These are phyloP conservation scores for Dothistroma pini DNA, from an alignment of 2,329 filamentous ascomycete species.

Conservation along the genomic window DNA sequence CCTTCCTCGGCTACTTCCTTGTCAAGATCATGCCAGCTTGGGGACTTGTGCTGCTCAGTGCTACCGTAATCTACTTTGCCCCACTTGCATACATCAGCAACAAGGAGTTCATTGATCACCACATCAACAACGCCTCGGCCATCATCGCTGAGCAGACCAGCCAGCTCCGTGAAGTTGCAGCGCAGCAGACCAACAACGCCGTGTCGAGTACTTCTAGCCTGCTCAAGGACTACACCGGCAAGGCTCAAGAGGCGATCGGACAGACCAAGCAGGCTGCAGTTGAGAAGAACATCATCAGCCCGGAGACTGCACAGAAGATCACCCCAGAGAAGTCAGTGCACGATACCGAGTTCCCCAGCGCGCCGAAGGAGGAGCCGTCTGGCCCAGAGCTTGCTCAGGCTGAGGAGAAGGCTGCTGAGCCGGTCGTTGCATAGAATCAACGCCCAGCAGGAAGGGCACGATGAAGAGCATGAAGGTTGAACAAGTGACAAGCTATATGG, in stretches of 20 bases:
- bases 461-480: neutral
- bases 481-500: neutral
- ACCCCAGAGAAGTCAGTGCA: constrained; percentile 18
- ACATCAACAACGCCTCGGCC: constrained; percentile 53
- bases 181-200: constrained; percentile 57
- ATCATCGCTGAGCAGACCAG: constrained; percentile 56
- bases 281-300: constrained; percentile 36
- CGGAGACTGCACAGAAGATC: constrained; percentile 32
- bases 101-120: constrained; percentile 60
- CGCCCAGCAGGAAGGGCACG: neutral
- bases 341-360: constrained; percentile 22
- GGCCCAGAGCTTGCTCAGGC: constrained; percentile 17
- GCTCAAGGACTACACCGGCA: constrained; percentile 57
- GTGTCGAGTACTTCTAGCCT: constrained; percentile 57
- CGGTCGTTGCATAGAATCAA: constrained; percentile 10
- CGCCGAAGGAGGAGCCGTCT: constrained; percentile 23
- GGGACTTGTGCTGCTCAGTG: constrained; percentile 58
- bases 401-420: constrained; percentile 15
- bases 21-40: constrained; percentile 64
- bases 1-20: constrained; percentile 60
- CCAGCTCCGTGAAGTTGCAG: constrained; percentile 58
- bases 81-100: constrained; percentile 64
- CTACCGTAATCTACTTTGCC: constrained; percentile 54
- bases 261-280: constrained; percentile 36
- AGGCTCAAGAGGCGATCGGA: constrained; percentile 56